Evolutionary conservation across 441 rosid genomes (phyloP), one percentile per base, ranked within the genome.

Genomic region (Syzygium malaccense): DNA sequence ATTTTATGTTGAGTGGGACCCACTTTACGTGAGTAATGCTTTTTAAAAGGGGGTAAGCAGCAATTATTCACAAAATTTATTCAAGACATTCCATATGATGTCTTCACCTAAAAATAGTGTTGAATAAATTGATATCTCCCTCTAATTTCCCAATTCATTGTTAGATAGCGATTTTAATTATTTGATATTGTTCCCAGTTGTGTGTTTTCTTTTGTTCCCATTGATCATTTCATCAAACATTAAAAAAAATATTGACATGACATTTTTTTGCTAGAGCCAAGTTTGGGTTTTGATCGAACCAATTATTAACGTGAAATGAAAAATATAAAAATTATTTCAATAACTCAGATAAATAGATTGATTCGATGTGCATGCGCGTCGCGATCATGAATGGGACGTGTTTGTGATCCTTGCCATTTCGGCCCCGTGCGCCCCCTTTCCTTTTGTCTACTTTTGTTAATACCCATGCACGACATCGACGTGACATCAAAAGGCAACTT

Each of bases 361-460:
- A 32, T 32, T 32, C 23, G 2, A 15, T 4, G 41, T 4, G 12
- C 14, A 0, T 18, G 2, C 10, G 1, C 17, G 13, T 30, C 32
- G 6, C 8, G 4, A 0, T 30, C 75, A 1, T 30, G 75, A 30
- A 64, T 7, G 78, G 6, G 41, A 1, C 4, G 12, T 17, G 75
- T 9, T 15, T 66, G 23, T 17, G 75, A 66, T 66, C 45, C 78
- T 32, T 13, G 41, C 45, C 71, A 8, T 9, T 13, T 66, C 14
- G 1, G 11, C 25, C 13, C 41, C 41, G 4, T 32, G 25, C 45
- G 2, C 15, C 9, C 7, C 13, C 13, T 25, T 14, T 12, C 75
- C 45, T 32, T 32, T 32, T 66, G 78, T 32, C 14, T 18, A 5
- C 13, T 32, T 17, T 66, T 32, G 45, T 32, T 32, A 18, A 32